Evolutionary conservation across 306 rosid genomes (phyloP), one percentile per base, ranked within the genome.

Genomic region (Cercis canadensis): DNA sequence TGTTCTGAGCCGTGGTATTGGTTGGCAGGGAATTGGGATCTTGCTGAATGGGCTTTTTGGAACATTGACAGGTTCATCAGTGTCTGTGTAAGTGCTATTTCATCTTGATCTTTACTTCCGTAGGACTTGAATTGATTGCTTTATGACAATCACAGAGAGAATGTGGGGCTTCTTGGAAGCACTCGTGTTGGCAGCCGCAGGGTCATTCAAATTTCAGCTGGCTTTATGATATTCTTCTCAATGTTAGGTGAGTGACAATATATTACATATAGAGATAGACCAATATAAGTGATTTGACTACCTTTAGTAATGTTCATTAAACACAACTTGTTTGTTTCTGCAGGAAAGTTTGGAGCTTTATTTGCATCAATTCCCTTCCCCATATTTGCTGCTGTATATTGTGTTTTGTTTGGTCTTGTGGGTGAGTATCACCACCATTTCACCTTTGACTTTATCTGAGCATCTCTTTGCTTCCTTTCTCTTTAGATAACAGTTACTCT

Each of bases 11-110:
- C 97, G 99, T 32, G 99, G 99, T 4, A 87, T 95, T 32, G 97
- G 99, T 31, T 95, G 99, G 99, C 99, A 95, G 69, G 99, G 99
- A 63, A 80, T 95, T 58, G 99, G 99, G 75, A 83, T 92, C 73
- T 88, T 95, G 78, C 78, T 95, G 29, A 89, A 82, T 81, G 97
- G 99, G 29, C 90, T 95, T 18, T 95, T 92, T 83, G 99, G 99
- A 65, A 95, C 99, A 56, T 65, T 92, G 16, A 81, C 92, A 15
- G 97, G 99, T 31, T 85, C 92, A 54, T 53, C 99, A 14, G 99
- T 91, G 50, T 95, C 99, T 39, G 83, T 89, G 99, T 95, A 85
- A 80, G 91, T n/a, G 31, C 7, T 52, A 29, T 18, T 24, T 64
- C 57, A 36, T 51, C 53, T 40, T 62, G 8, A 51, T 43, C 24